Evolutionary conservation across 148 eudicot genomes (phyloP), one percentile per base, ranked within the genome.

Genomic region (Nepenthes mirabilis): DNA sequence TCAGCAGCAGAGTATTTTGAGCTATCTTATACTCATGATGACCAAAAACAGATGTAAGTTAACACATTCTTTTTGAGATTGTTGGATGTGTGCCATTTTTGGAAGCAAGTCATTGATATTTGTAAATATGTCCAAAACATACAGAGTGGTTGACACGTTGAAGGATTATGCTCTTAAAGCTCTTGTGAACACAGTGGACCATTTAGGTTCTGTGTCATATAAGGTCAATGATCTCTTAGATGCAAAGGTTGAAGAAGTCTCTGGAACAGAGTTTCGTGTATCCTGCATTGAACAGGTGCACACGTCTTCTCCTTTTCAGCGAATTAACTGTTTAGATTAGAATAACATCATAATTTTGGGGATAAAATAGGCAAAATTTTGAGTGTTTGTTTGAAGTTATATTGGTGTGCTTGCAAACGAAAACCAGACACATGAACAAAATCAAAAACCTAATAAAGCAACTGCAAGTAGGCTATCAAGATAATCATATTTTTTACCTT

Each of bases 1-100:
- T 74, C 96, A 32, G 98, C 98, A 55, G 98, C 98, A 13, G 98
- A 93, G 70, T 93, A 86, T 65, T 93, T 93, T 67, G 98, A 93
- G 69, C 35, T 74, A 50, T 83, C 96, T 14, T 86, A 82, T 77
- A 71, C 74, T 47, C 83, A 80, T 34, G 95, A 93, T 59, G 87
- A 86, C 67, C 84, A 89, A 75, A 86, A 88, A 68, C 82, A 88
- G 50, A 70, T 77, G 98, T 93, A 62, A 88, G 96, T 76, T 62
- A 23, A 60, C 54, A 12, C 10, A 7, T 37, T 36, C 40, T 52
- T 36, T n/a, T 55, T 35, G 4, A 47, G 32, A 61, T 40, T 40
- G 34, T 13, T 48, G 52, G 12, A 10, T n/a, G 4, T 54, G 2
- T n/a, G 13, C 36, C 6, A 14, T 33, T 54, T 23, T 11, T 33